Evolutionary conservation across 1,284 basidiomycete species (phyloP).

Genomic region (Dichomitus squalens): DNA sequence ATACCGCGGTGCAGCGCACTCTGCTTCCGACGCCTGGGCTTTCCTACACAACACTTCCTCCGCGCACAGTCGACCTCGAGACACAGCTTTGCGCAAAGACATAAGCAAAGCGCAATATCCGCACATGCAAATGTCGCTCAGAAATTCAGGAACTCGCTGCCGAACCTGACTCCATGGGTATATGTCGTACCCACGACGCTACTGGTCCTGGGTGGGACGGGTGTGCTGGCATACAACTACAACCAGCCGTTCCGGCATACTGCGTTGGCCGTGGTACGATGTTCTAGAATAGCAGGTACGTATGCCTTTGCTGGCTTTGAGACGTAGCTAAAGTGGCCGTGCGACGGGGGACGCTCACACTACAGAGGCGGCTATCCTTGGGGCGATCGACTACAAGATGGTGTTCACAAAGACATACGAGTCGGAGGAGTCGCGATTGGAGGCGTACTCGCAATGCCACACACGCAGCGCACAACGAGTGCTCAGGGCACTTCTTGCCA

Average conservation of each 20-base stretch:
- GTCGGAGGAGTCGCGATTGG: slow-evolving; percentile 54
- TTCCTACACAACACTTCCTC: background rate
- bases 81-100: background rate
- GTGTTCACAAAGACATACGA: slow-evolving; percentile 66
- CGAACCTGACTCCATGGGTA: slow-evolving; percentile 23
- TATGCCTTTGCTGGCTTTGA: slow-evolving; percentile 11
- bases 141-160: background rate
- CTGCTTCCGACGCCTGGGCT: background rate
- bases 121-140: background rate
- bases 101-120: background rate
- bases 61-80: background rate
- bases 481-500: slow-evolving; percentile 78
- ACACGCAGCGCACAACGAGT: slow-evolving; percentile 78
- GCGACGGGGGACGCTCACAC: background rate
- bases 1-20: slow-evolving; percentile 14
- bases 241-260: slow-evolving; percentile 68
- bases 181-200: slow-evolving; percentile 26
- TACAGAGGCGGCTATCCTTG: slow-evolving; percentile 60
- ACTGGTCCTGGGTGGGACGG: slow-evolving; percentile 36
- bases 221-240: slow-evolving; percentile 57
- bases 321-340: background rate
- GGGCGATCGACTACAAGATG: slow-evolving; percentile 85
- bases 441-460: slow-evolving; percentile 80
- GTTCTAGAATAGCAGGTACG: slow-evolving; percentile 70
- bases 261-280: slow-evolving; percentile 67